phyloP scores from a whole-genome alignment of 495 filamentous ascomycete species.

The Hypoxylon cercidicola region DNA sequence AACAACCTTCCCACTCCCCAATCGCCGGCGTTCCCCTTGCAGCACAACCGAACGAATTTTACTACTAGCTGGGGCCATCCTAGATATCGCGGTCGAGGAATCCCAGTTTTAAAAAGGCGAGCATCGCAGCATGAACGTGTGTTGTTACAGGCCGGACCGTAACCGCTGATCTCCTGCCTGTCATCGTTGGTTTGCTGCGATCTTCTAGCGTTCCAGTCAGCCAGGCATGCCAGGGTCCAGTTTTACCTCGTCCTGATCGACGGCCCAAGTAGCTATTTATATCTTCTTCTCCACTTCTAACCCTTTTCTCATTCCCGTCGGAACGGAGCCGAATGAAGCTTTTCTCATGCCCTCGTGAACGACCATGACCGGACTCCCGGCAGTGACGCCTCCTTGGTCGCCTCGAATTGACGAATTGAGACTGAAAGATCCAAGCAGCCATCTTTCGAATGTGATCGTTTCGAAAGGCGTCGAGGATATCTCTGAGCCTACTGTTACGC shows the following conservation, averaged over 20 bases:
- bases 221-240: slow-evolving; percentile 27
- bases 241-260: slow-evolving; percentile 44
- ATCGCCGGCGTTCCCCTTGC: slow-evolving; percentile 35
- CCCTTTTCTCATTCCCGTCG: slow-evolving; percentile 39
- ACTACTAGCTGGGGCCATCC: slow-evolving; percentile 23
- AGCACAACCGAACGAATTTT: slow-evolving; percentile 23
- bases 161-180: slow-evolving; percentile 42
- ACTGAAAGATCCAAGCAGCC: slow-evolving; percentile 7
- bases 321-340: slow-evolving; percentile 42
- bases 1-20: slow-evolving; percentile 6
- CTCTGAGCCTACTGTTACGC: slow-evolving; percentile 1
- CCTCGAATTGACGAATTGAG: slow-evolving; percentile 16
- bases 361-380: slow-evolving; percentile 32
- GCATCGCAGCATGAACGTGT: neutral
- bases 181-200: slow-evolving; percentile 35
- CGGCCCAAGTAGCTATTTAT: slow-evolving; percentile 41
- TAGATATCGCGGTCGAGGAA: slow-evolving; percentile 28
- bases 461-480: slow-evolving; percentile 8
- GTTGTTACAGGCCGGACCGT: slow-evolving; percentile 24
- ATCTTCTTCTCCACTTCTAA: slow-evolving; percentile 25
- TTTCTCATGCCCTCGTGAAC: slow-evolving; percentile 14
- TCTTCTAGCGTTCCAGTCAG: slow-evolving; percentile 30
- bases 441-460: slow-evolving; percentile 6
- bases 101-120: slow-evolving; percentile 24
- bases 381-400: slow-evolving; percentile 6